Evolutionary conservation across 2,329 filamentous ascomycete species (phyloP).

Genomic region (Aspergillus quadrilineatus): DNA sequence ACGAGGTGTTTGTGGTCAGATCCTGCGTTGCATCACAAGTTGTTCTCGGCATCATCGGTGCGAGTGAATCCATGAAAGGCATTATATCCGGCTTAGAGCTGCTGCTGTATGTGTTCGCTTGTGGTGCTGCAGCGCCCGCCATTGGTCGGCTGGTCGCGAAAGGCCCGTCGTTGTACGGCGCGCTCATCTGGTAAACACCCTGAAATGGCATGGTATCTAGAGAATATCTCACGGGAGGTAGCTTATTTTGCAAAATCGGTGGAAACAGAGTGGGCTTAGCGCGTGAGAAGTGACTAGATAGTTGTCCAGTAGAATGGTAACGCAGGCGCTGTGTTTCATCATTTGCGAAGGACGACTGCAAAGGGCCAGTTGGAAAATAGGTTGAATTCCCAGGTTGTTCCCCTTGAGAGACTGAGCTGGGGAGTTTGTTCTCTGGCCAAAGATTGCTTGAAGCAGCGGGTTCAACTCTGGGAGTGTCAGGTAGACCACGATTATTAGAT

Average conservation of each 20-base stretch:
- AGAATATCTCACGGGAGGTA: neutral
- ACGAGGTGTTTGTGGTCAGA: neutral
- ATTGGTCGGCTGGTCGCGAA: conserved; percentile 15
- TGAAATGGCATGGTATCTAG: neutral
- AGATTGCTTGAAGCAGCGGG: neutral
- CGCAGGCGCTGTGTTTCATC: neutral
- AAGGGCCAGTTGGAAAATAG: neutral
- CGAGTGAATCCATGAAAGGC: conserved; percentile 8
- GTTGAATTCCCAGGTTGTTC: neutral
- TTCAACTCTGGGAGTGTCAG: neutral
- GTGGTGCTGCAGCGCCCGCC: neutral
- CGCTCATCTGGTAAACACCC: neutral
- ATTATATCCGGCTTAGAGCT: neutral
- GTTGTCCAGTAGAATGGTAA: conserved; percentile 5
- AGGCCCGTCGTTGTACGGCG: conserved; percentile 24
- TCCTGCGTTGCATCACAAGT: neutral
- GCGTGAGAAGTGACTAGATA: conserved; percentile 8
- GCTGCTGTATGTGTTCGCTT: neutral
- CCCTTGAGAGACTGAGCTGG: neutral
- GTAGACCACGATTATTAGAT: neutral
- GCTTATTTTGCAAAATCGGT: neutral
- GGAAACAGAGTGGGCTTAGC: neutral
- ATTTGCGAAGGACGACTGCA: neutral
- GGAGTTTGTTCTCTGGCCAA: neutral
- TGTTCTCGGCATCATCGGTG: conserved; percentile 7